A percentile compares a stretch with the other conserved stretches of the same genome.
Evolutionary conservation across 129 eudicot genomes (phyloP).

Genomic region (Mikania micrantha): DNA sequence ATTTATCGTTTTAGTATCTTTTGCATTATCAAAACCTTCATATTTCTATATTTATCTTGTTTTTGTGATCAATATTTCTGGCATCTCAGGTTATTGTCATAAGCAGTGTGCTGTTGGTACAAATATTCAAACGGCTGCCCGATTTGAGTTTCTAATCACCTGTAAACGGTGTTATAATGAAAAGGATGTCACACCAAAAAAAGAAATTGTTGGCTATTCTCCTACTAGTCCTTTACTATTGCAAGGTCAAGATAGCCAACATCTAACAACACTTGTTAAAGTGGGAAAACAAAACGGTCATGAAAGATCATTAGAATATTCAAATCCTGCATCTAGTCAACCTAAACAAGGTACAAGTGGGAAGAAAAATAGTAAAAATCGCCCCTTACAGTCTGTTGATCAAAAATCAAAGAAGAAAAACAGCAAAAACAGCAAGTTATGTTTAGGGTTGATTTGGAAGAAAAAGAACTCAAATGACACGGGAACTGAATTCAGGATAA

Average conservation of each 20-base stretch:
- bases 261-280: slow-evolving; percentile 22
- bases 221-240: slow-evolving; percentile 78
- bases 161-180: slow-evolving; percentile 57
- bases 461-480: slow-evolving; percentile 39
- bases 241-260: slow-evolving; percentile 59
- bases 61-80: neutral
- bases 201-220: slow-evolving; percentile 38
- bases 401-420: slow-evolving; percentile 31
- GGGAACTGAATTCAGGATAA: slow-evolving; percentile 61
- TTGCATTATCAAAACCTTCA: neutral
- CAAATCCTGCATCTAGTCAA: slow-evolving; percentile 14
- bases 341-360: slow-evolving; percentile 24
- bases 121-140: slow-evolving; percentile 33
- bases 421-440: slow-evolving; percentile 14
- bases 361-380: slow-evolving; percentile 24
- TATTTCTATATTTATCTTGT: neutral
- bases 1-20: neutral
- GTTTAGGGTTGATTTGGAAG: slow-evolving; percentile 80
- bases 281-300: slow-evolving; percentile 24
- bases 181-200: slow-evolving; percentile 23
- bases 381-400: slow-evolving; percentile 22
- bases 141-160: slow-evolving; percentile 38
- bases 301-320: slow-evolving; percentile 23
- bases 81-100: slow-evolving; percentile 70
- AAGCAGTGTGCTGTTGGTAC: slow-evolving; percentile 53